Percentiles rank a stretch among this genome's conserved stretches.
Conservation (phyloP, 2,329 filamentous ascomycete genomes). For the Diplocarpon mali region DNA sequence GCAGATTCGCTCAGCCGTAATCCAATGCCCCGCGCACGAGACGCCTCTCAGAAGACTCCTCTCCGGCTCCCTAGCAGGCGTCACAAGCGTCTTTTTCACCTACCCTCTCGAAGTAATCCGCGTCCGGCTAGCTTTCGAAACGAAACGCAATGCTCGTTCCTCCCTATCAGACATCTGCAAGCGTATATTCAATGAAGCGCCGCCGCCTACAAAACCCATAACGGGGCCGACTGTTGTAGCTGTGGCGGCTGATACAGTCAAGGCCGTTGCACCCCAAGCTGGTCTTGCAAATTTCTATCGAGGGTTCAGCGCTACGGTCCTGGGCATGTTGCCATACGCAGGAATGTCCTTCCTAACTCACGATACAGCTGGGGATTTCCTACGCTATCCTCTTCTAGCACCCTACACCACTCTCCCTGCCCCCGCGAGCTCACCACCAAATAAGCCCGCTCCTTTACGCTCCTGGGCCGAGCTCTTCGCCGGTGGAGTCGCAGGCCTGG, state of each 20-base stretch:
- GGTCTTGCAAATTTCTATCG: slow-evolving; percentile 90
- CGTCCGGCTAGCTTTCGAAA: slow-evolving; percentile 91
- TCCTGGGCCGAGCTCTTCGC: slow-evolving; percentile 80
- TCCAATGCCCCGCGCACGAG: slow-evolving; percentile 61
- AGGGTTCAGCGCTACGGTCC: slow-evolving; percentile 78
- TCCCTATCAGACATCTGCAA: slow-evolving; percentile 67
- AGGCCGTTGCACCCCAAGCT: slow-evolving; percentile 44
- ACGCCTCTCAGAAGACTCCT: slow-evolving; percentile 67
- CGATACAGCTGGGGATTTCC: slow-evolving; percentile 75
- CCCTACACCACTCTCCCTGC: slow-evolving; percentile 64
- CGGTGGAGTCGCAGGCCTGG: slow-evolving; percentile 75
- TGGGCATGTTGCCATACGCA: slow-evolving; percentile 95
- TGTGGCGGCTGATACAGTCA: slow-evolving; percentile 34
- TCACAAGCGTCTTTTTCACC: slow-evolving; percentile 89
- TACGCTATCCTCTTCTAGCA: slow-evolving; percentile 58
- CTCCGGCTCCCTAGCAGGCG: slow-evolving; percentile 66
- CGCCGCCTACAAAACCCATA: slow-evolving; percentile 28
- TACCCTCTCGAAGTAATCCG: slow-evolving; percentile 91
- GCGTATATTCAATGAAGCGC: slow-evolving; percentile 75
- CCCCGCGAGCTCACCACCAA: slow-evolving; percentile 39
- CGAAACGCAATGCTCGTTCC: slow-evolving; percentile 59
- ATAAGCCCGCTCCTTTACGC: slow-evolving; percentile 61
- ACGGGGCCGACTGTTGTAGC: slow-evolving; percentile 32
- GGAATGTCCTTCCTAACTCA: slow-evolving; percentile 93
- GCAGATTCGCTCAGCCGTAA: slow-evolving; percentile 74